A percentile compares a stretch with the other conserved stretches of the same genome.
Evolutionary conservation across 805 yeast genomes (phyloP).

Genomic region (Nakazawaea populi): DNA sequence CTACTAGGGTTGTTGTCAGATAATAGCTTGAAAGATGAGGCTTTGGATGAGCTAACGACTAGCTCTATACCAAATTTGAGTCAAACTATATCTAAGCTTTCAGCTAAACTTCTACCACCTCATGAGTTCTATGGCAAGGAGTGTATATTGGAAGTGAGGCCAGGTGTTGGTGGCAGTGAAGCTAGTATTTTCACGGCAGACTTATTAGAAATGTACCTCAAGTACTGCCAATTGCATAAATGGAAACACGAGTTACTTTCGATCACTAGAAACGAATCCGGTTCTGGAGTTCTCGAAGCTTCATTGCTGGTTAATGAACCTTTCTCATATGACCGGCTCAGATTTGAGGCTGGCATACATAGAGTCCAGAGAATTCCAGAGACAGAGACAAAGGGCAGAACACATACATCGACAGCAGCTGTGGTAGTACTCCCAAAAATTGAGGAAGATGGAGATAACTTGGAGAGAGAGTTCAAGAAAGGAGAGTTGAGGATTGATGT

Average conservation of each 20-base stretch:
- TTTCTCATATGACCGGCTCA: slow-evolving; percentile 67
- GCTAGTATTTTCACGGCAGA: slow-evolving; percentile 85
- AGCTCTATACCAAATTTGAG: slow-evolving; percentile 38
- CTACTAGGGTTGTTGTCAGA: slow-evolving; percentile 39
- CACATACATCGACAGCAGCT: slow-evolving; percentile 95
- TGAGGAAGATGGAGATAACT: slow-evolving; percentile 45
- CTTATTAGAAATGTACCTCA: slow-evolving; percentile 73
- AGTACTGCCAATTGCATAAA: slow-evolving; percentile 53
- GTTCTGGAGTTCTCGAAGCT: slow-evolving; percentile 72
- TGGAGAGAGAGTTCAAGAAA: slow-evolving; percentile 70
- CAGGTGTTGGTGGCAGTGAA: slow-evolving; percentile 96
- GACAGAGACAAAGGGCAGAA: slow-evolving; percentile 90
- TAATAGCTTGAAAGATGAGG: slow-evolving; percentile 48
- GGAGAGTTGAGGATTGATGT: slow-evolving; percentile 91
- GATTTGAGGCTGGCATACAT: slow-evolving; percentile 93
- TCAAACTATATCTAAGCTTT: slow-evolving; percentile 37
- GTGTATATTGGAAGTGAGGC: slow-evolving; percentile 79
- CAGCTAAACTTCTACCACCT: slow-evolving; percentile 63
- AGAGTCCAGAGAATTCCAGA: slow-evolving; percentile 92
- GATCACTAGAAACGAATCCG: slow-evolving; percentile 47
- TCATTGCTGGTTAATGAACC: slow-evolving; percentile 66
- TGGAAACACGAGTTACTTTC: slow-evolving; percentile 69
- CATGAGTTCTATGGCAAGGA: slow-evolving; percentile 72
- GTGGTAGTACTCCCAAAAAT: slow-evolving; percentile 88
- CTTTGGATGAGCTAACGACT: slow-evolving; percentile 48